Evolutionary conservation across 345 rosid genomes (phyloP).

Genomic region (Linum lewisii): DNA sequence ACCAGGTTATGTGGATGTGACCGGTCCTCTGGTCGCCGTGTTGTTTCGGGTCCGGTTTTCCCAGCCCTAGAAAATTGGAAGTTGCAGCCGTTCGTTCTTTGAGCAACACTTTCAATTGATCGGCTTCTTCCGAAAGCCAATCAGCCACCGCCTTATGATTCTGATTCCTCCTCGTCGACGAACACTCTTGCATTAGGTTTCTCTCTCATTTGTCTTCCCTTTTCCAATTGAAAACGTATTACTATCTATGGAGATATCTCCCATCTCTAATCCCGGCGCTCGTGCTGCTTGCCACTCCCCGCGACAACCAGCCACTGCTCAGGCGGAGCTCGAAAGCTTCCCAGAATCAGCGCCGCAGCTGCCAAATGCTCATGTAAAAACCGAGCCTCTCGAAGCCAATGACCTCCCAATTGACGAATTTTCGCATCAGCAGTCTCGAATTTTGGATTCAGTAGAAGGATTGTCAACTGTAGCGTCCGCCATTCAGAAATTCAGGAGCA

Average conservation of each 20-base stretch:
- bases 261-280: neutral
- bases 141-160: too few relatives aligned
- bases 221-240: too few relatives aligned
- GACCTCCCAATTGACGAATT: slow-evolving; percentile 3
- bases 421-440: slow-evolving; percentile 12
- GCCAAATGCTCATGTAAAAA: neutral
- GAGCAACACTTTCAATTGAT: too few relatives aligned
- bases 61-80: too few relatives aligned
- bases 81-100: too few relatives aligned
- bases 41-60: too few relatives aligned
- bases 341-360: slow-evolving; percentile 5
- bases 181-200: too few relatives aligned
- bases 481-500: slow-evolving; percentile 30
- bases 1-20: too few relatives aligned
- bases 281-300: neutral
- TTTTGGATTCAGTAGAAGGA: slow-evolving; percentile 31
- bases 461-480: slow-evolving; percentile 31
- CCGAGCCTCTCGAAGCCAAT: slow-evolving; percentile 5
- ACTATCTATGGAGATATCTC: neutral
- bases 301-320: slow-evolving; percentile 3
- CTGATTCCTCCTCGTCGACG: too few relatives aligned
- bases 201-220: too few relatives aligned
- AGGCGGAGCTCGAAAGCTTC: neutral
- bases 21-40: too few relatives aligned
- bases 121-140: too few relatives aligned